Evolutionary conservation across 2,329 filamentous ascomycete species (phyloP).

Genomic region (Pyrenophora graminea): DNA sequence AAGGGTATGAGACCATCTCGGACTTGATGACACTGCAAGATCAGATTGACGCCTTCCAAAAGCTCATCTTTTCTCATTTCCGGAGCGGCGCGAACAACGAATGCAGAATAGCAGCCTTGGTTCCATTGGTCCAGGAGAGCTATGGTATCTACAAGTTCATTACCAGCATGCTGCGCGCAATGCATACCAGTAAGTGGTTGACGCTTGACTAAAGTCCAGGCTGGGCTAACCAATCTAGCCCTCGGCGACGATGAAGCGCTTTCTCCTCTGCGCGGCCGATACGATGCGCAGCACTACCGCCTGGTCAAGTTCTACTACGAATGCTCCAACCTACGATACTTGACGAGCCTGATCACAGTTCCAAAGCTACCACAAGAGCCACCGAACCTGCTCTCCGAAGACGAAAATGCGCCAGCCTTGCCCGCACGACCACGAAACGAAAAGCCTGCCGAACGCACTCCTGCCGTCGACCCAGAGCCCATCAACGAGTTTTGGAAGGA

Average conservation of each 20-base stretch:
- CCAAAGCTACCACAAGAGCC: constrained; percentile 94
- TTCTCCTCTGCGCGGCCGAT: constrained; percentile 82
- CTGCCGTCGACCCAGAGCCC: constrained; percentile 82
- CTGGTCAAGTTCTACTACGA: constrained; percentile 99
- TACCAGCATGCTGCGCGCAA: constrained; percentile 97
- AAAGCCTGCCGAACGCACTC: constrained; percentile 67
- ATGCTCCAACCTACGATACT: constrained; percentile 94
- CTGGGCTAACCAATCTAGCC: constrained; percentile 53
- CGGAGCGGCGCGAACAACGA: constrained; percentile 90
- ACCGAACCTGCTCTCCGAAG: constrained; percentile 83
- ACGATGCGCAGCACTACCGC: constrained; percentile 94
- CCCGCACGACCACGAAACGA: constrained; percentile 74
- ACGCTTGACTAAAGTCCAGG: not conserved
- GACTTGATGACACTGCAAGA: constrained; percentile 97
- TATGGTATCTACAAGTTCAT: constrained; percentile 99
- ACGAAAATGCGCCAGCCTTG: constrained; percentile 77
- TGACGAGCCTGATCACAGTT: constrained; percentile 94
- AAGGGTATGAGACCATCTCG: constrained; percentile 93
- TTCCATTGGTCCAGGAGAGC: constrained; percentile 93
- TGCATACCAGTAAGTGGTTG: constrained; percentile 81
- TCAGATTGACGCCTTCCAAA: constrained; percentile 98
- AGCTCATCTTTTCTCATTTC: constrained; percentile 97
- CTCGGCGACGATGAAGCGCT: constrained; percentile 93
- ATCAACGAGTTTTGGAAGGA: constrained; percentile 99
- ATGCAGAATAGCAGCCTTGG: constrained; percentile 90